phyloP scores from a whole-genome alignment of 2,329 filamentous ascomycete genomes.

The Exophiala xenobiotica region DNA sequence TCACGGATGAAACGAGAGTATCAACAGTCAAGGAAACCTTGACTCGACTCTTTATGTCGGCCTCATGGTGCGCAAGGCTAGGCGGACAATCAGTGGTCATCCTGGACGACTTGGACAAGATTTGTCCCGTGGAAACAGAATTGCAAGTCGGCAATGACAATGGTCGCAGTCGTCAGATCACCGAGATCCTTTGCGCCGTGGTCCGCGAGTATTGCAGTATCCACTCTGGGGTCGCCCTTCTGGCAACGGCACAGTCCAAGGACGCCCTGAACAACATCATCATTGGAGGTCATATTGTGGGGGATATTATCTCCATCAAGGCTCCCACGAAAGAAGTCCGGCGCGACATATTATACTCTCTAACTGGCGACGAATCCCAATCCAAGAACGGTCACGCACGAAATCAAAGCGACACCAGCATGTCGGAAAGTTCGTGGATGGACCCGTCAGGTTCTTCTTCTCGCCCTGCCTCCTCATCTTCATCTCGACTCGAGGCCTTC shows the following conservation, averaged over 20 bases:
- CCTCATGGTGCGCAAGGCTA: conserved; percentile 85
- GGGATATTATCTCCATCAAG: conserved; percentile 85
- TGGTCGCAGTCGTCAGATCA: conserved; percentile 85
- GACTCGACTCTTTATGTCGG: conserved; percentile 78
- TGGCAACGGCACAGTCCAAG: conserved; percentile 90
- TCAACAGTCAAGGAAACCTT: conserved; percentile 89
- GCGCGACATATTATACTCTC: conserved; percentile 76
- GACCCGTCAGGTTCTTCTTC: conserved; percentile 65
- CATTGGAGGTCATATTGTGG: conserved; percentile 85
- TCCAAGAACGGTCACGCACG: conserved; percentile 45
- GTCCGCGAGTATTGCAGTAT: conserved; percentile 79
- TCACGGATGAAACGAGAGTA: conserved; percentile 87
- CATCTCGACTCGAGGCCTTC: conserved; percentile 59
- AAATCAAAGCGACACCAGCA: conserved; percentile 36
- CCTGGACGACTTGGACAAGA: conserved; percentile 86
- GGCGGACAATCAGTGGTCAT: conserved; percentile 83
- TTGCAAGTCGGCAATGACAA: conserved; percentile 93
- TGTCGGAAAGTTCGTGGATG: conserved; percentile 68
- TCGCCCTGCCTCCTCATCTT: conserved; percentile 43
- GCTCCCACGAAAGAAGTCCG: conserved; percentile 91
- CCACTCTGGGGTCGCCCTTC: conserved; percentile 76
- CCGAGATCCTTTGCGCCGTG: conserved; percentile 80
- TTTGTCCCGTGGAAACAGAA: conserved; percentile 92
- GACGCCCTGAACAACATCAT: conserved; percentile 88
- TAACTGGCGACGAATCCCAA: conserved; percentile 53